A percentile compares a stretch with the other conserved stretches of the same genome.
These are phyloP conservation scores for Agroathelia rolfsii DNA, from an alignment of 1,284 basidiomycete species.

Conservation along the genomic window DNA sequence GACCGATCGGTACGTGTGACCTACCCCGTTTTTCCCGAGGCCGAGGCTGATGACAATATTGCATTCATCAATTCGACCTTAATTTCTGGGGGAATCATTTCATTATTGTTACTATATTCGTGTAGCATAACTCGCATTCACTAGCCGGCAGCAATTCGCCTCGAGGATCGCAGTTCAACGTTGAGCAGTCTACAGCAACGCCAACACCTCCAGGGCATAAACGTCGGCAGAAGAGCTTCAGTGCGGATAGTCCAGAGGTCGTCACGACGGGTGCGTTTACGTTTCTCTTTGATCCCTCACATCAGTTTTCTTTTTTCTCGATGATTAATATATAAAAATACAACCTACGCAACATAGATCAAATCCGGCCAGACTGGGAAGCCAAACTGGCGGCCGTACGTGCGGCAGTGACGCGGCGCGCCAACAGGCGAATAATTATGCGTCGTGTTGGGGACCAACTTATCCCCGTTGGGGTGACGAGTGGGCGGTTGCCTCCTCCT, in stretches of 20 bases:
- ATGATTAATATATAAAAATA: too few relatives aligned
- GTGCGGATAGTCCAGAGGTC: conserved; percentile 74
- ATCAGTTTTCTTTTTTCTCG: conserved; percentile 10
- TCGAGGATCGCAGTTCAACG: conserved; percentile 30
- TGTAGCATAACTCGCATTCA: too few relatives aligned
- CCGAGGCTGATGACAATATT: too few relatives aligned
- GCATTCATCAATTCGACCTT: too few relatives aligned
- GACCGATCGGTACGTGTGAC: conserved; percentile 54
- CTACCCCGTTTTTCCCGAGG: too few relatives aligned
- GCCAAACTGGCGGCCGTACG: conserved; percentile 82
- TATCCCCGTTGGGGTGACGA: conserved; percentile 92
- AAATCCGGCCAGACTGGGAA: conserved; percentile 94
- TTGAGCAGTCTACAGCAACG: too few relatives aligned
- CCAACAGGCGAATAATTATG: conserved; percentile 96
- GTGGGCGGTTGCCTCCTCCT: conserved; percentile 66
- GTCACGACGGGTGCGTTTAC: conserved; percentile 73
- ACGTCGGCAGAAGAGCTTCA: conserved; percentile 69
- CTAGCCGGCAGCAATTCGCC: too few relatives aligned
- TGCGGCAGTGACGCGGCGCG: conserved; percentile 80
- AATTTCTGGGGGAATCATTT: too few relatives aligned
- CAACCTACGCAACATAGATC: too few relatives aligned
- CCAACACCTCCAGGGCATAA: conserved; percentile 40
- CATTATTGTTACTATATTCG: too few relatives aligned
- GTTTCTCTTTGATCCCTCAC: too few relatives aligned
- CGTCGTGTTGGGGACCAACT: conserved; percentile 95